Evolutionary conservation across 1,139 yeast species (phyloP), one percentile per base, ranked within the genome.

Genomic region (Blastobotrys malaysiensis): DNA sequence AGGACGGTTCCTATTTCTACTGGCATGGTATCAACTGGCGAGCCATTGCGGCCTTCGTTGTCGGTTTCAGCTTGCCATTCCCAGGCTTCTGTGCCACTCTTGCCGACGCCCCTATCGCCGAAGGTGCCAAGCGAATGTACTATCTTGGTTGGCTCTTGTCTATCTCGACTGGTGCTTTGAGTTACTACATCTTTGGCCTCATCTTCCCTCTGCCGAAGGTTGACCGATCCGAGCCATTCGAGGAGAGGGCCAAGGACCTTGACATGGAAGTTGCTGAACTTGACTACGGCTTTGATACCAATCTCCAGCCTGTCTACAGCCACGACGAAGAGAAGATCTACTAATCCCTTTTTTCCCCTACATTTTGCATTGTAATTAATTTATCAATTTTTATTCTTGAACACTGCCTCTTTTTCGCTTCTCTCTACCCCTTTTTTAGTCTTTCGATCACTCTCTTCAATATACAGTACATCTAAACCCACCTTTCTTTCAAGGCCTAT

Each of bases 11-110:
- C 16, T 73, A 71, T 55, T 67, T 69, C 69, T 75, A 66, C 58
- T 59, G 64, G 44, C 50, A 64, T 18, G 79, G 79, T 3, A 50
- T 72, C 52, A 73, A 76, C 59, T 68, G 69, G 65, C 66, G 75
- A 57, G 65, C 71, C 9, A 53, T 72, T 11, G 51, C 58, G 6
- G 66, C 72, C 14, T 72, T 72, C 64, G 14, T 69, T 1, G 56
- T 63, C 7, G 69, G 69, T 20, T 59, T 64, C 19, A 61, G 65
- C 1, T 65, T 69, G 20, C 66, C 69, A 9, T 59, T 71, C 48
- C 73, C 74, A 0, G 75, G 74, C 16, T 59, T 71, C 9, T 65
- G 61, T 9, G 59, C 57, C 26, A 61, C 43, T 9, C 43, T 58
- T 48, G 55, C 55, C 5, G 43, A 48, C 3, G 24, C 39, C 18